Base-by-base conservation (phyloP, 2,329 filamentous ascomycete species). In the Trichoderma sp. region DNA sequence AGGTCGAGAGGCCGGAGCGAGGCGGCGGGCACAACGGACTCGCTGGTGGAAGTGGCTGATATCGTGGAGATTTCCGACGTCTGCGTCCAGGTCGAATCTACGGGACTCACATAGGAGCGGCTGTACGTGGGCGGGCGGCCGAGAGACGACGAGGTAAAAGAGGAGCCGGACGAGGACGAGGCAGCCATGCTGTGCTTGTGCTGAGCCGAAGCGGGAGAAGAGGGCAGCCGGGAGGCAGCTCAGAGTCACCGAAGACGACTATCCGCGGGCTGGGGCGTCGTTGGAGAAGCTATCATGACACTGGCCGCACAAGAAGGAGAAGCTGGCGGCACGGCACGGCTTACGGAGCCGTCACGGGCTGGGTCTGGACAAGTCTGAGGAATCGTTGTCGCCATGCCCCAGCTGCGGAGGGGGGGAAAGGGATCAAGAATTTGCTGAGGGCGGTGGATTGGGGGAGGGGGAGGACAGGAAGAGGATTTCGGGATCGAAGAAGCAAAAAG, bases 161-260 rank as follows among this genome's bases (percentile, higher is more conserved):
- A 86, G 39, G 84, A 86, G 74, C 84, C 81, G 73, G 83, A 86
- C 30, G 85, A 86, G 68, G 82, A 85, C 15, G 80, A 81, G 64
- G 79, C 77, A 70, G 80, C 79, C 80, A 84, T 84, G 76, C 78
- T 30, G 57, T 39, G 36, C 15, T 39, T 7, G 6, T 8, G 36
- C 36, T 39, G 36, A 18, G 26, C 8, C 80, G 78, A 75, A 61
- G 71, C 30, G 26, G 68, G 43, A 61, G 65, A 58, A 43, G 2
- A 4, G 6, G 30, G 68, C 62, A 61, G 68, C 62, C 56, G 9
- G 9, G 11, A 18, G 15, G 36, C 18, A 26, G 53, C 21, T 32
- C 14, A 60, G 28, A 60, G 61, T 66, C 61, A 69, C 51, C 71
- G 66, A 57, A 21, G 61, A 56, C 62, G 26, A 65, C 61, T 34